A percentile compares a stretch with the other conserved stretches of the same genome.
phyloP scores from a whole-genome alignment of 2,329 filamentous ascomycete species.

The Botrytis medusae region DNA sequence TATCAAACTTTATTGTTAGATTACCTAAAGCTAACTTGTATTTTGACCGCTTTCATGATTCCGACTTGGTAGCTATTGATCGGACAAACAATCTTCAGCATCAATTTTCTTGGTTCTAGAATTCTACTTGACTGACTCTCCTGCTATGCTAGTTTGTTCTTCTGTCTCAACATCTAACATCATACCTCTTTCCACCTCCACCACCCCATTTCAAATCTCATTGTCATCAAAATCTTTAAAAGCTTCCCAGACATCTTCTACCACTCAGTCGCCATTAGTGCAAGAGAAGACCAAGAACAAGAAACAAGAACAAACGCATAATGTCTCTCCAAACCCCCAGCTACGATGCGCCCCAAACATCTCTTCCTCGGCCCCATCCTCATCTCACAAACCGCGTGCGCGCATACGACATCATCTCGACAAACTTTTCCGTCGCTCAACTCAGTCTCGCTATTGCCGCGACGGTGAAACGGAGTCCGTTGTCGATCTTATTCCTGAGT shows the following conservation, averaged over 20 bases:
- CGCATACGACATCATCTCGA: constrained; percentile 16
- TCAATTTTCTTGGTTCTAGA: neutral
- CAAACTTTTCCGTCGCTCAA: constrained; percentile 6
- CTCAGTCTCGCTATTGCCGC: constrained; percentile 19
- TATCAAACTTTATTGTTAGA: neutral
- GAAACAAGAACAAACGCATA: neutral
- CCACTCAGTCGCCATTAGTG: neutral
- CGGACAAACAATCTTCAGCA: neutral
- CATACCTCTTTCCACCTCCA: neutral
- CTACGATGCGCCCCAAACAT: neutral
- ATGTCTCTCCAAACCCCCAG: constrained; percentile 19
- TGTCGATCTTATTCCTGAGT: neutral
- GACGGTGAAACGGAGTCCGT: constrained; percentile 1
- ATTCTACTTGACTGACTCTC: neutral
- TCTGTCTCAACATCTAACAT: neutral
- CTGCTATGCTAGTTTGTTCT: neutral
- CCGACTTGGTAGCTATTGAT: neutral
- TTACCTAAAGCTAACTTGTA: neutral
- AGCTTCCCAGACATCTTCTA: neutral
- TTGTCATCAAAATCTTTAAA: neutral
- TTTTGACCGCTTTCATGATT: constrained; percentile 2
- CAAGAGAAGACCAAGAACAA: neutral
- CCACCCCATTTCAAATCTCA: neutral
- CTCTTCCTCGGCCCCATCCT: neutral
- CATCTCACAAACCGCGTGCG: neutral